phyloP scores from a whole-genome alignment of 164 flowering plant species.

The Macadamia tetraphylla region DNA sequence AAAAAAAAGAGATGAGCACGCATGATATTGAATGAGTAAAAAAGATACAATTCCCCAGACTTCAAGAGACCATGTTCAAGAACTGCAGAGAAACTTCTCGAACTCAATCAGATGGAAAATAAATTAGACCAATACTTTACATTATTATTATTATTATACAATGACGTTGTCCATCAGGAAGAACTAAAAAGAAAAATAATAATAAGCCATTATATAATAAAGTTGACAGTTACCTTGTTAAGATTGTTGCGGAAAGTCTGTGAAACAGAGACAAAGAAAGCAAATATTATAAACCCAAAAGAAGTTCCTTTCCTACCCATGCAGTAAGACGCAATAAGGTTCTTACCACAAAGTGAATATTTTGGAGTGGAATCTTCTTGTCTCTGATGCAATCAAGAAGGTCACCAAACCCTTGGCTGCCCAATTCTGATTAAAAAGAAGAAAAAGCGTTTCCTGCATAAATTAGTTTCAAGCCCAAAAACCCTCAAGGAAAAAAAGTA shows the following conservation, averaged over 20 bases:
- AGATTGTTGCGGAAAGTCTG: slow-evolving; percentile 98
- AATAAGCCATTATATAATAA: too few species aligned
- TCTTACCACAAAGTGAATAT: slow-evolving; percentile 98
- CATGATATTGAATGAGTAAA: too few species aligned
- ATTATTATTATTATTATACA: too few species aligned
- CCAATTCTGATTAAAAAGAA: slow-evolving; percentile 54
- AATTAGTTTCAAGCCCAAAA: slow-evolving; percentile 18
- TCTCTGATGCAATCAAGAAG: slow-evolving; percentile 79
- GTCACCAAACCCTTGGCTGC: slow-evolving; percentile 88
- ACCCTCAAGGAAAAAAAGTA: slow-evolving; percentile 3
- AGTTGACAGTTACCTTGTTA: slow-evolving; percentile 63
- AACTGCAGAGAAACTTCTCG: background rate
- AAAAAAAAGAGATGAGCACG: background rate
- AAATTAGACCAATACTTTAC: too few species aligned
- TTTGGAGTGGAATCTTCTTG: slow-evolving; percentile 75
- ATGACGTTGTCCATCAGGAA: too few species aligned
- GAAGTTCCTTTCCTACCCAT: background rate
- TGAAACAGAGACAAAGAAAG: slow-evolving; percentile 6
- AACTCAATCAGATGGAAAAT: too few species aligned
- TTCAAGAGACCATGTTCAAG: background rate
- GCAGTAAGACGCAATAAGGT: slow-evolving; percentile 6
- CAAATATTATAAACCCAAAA: slow-evolving; percentile 8
- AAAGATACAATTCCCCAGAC: too few species aligned
- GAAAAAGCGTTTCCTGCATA: slow-evolving; percentile 17
- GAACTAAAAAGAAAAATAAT: too few species aligned